Percentiles rank a stretch among this genome's conserved stretches.
These are phyloP conservation scores for Xylaria sp. DNA, from an alignment of 2,329 filamentous ascomycete genomes.

Conservation along the genomic window DNA sequence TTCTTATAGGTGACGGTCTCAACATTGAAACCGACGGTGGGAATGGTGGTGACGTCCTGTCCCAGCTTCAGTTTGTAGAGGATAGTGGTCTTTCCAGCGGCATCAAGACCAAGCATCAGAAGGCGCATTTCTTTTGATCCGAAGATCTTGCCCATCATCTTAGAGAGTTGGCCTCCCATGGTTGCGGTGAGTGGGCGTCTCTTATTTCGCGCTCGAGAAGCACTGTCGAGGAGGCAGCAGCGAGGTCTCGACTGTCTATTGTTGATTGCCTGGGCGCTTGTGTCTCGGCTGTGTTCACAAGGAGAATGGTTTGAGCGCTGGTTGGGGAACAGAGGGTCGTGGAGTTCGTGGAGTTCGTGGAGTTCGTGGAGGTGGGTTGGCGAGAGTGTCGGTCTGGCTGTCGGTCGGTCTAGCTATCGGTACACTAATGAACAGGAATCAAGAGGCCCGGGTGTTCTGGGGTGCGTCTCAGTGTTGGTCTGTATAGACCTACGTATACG, in stretches of 20 bases:
- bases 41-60: conserved; percentile 97
- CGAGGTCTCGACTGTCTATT: neutral
- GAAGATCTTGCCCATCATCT: conserved; percentile 98
- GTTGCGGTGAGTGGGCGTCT: neutral
- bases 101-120: conserved; percentile 96
- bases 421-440: no score
- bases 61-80: conserved; percentile 99
- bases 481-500: no score
- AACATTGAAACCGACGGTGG: conserved; percentile 98
- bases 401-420: no score
- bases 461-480: no score
- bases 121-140: conserved; percentile 99
- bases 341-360: neutral
- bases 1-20: conserved; percentile 99
- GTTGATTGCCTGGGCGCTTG: neutral
- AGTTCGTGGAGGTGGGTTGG: neutral
- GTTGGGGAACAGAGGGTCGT: no score
- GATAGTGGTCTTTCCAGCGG: conserved; percentile 98
- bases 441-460: no score
- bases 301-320: neutral
- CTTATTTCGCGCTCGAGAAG: no score
- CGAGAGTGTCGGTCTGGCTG: neutral
- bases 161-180: conserved; percentile 94
- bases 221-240: neutral
- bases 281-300: neutral